Percentiles rank a stretch among this genome's conserved stretches.
Conservation (phyloP, 371 early-diverging fungal genomes). For the Rhizopus stolonifer region DNA sequence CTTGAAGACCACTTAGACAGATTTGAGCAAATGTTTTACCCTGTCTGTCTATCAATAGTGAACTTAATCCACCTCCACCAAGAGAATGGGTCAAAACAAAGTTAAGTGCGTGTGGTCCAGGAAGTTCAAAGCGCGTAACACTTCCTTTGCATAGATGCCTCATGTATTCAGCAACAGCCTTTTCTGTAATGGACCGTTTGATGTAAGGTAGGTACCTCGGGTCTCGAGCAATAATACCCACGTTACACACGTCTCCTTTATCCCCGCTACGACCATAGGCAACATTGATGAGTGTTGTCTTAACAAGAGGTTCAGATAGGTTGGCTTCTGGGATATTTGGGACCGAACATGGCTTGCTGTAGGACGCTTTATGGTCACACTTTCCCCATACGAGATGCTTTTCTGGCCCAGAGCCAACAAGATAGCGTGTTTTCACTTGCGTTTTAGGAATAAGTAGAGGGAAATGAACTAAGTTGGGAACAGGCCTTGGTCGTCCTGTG, state of each 20-base stretch:
- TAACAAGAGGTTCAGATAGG: slow-evolving; percentile 22
- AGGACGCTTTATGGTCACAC: slow-evolving; percentile 27
- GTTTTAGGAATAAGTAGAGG: slow-evolving; percentile 61
- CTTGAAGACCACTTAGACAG: slow-evolving; percentile 53
- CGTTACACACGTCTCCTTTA: slow-evolving; percentile 73
- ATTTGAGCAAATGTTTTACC: slow-evolving; percentile 78
- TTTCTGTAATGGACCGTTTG: slow-evolving; percentile 37
- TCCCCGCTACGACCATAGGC: slow-evolving; percentile 76
- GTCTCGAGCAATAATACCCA: slow-evolving; percentile 70
- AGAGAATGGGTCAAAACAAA: slow-evolving; percentile 70
- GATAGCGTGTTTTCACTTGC: slow-evolving; percentile 42
- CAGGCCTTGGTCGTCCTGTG: slow-evolving; percentile 62
- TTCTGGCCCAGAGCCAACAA: slow-evolving; percentile 38
- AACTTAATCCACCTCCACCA: slow-evolving; percentile 74
- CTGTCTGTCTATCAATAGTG: slow-evolving; percentile 68
- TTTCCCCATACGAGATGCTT: slow-evolving; percentile 31
- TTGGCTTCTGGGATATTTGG: slow-evolving; percentile 31
- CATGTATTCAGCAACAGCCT: slow-evolving; percentile 62
- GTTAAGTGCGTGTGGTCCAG: slow-evolving; percentile 65
- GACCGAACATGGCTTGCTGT: slow-evolving; percentile 24
- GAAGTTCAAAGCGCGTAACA: slow-evolving; percentile 67
- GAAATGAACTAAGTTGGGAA: slow-evolving; percentile 69
- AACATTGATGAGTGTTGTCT: slow-evolving; percentile 59
- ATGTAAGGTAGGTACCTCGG: slow-evolving; percentile 58
- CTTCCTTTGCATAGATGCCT: slow-evolving; percentile 62